Evolutionary conservation across 352 stramenopile genomes (phyloP), one percentile per base, ranked within the genome.

Genomic region (Phytophthora citrophthora): DNA sequence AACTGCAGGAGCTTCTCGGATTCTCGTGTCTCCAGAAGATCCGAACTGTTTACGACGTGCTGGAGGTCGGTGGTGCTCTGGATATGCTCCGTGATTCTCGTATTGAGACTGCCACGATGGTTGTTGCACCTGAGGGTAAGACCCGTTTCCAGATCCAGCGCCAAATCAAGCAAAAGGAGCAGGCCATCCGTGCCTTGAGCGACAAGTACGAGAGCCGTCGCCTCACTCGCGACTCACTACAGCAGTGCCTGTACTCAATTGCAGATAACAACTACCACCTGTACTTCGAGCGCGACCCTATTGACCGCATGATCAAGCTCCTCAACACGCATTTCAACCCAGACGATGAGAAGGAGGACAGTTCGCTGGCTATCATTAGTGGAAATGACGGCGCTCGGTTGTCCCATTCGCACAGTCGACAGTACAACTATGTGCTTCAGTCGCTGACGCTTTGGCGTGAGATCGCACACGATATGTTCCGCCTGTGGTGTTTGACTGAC

Each of bases 201-300:
- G 67, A 83, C 27, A 86, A 88, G 48, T 96, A 93, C 62, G 64
- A 77, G 13, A 82, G 61, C 50, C 63, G 50, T 36, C 58, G 70
- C 18, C 71, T 91, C 53, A 75, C 73, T 38, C 72, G 74, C 23
- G 95, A 98, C 39, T 81, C 86, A 20, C 97, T 99, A 49, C 88
- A 98, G 72, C 89, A 97, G 54, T 98, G 96, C 64, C 81, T 99
- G 9, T 98, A 98, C 73, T 98, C 89, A 43, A 98, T 99, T 61
- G 91, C 91, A 23, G 96, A 99, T 76, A 99, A 99, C 78, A 97
- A 98, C 68, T 98, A 96, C 47, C 98, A 98, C 72, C 71, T 99
- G 48, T 99, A 99, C 75, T 98, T 96, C 61, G 98, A 99, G 70
- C 93, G 96, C 16, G 91, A 98, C 60, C 96, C 96, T 36, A 98